Percentiles rank a stretch among this genome's conserved stretches.
Evolutionary conservation across 148 eudicot species (phyloP).

Genomic region (Vaccinium vitisidaea): DNA sequence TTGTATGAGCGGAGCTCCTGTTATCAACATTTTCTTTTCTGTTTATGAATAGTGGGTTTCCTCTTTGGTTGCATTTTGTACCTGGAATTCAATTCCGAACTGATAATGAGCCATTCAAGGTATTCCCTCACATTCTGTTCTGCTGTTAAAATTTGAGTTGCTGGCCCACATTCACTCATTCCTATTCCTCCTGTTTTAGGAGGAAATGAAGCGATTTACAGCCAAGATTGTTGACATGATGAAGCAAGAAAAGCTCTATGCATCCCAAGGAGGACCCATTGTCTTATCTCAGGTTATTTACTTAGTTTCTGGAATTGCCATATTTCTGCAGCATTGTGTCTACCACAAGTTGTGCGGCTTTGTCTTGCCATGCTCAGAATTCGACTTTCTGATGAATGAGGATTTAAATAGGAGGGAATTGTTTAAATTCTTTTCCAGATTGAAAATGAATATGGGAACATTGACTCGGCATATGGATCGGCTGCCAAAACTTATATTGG

Average conservation of each 20-base stretch:
- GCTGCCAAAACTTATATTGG: conserved; percentile 65
- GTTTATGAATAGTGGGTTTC: conserved; percentile 73
- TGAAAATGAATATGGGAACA: conserved; percentile 91
- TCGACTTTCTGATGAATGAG: background rate
- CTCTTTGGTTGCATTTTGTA: conserved; percentile 93
- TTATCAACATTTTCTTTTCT: background rate
- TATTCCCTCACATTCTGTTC: conserved; percentile 19
- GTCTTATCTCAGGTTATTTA: conserved; percentile 80
- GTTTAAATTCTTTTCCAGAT: conserved; percentile 39
- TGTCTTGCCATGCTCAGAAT: background rate
- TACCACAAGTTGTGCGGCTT: background rate
- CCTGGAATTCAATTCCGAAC: conserved; percentile 78
- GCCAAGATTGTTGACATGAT: conserved; percentile 78
- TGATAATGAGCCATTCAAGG: conserved; percentile 94
- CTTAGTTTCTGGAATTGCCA: background rate
- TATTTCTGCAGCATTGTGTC: background rate
- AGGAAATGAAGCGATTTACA: conserved; percentile 86
- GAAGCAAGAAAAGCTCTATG: conserved; percentile 79
- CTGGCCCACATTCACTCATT: background rate
- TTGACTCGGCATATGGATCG: conserved; percentile 53
- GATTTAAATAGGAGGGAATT: background rate
- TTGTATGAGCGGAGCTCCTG: background rate
- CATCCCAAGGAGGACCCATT: conserved; percentile 95
- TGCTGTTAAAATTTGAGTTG: background rate
- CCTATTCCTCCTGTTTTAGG: conserved; percentile 34